phyloP scores from a whole-genome alignment of 2,329 filamentous ascomycete genomes.

The Cladophialophora yegresii region DNA sequence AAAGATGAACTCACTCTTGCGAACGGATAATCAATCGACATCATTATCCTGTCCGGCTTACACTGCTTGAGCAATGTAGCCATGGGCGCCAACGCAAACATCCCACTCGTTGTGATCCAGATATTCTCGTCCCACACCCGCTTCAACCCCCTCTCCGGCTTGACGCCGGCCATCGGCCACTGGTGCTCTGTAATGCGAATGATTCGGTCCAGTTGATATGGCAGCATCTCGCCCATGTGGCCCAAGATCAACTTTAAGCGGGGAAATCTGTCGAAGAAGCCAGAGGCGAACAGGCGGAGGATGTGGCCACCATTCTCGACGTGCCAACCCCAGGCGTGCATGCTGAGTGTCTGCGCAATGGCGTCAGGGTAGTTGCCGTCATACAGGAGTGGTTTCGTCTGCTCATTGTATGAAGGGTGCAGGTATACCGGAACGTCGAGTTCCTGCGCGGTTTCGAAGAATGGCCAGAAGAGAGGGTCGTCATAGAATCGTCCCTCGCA shows the following conservation, averaged over 20 bases:
- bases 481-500: constrained; percentile 46
- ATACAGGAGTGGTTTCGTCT: constrained; percentile 41
- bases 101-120: constrained; percentile 60
- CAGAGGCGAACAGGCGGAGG: constrained; percentile 51
- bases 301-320: constrained; percentile 42
- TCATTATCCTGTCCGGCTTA: constrained; percentile 53
- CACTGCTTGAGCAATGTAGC: constrained; percentile 41
- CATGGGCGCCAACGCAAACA: constrained; percentile 54
- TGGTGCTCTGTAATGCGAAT: constrained; percentile 13
- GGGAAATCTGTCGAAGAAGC: constrained; percentile 59
- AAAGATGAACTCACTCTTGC: constrained; percentile 32
- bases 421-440: constrained; percentile 56
- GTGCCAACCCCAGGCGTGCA: constrained; percentile 43
- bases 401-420: constrained; percentile 51
- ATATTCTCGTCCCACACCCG: constrained; percentile 59
- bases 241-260: constrained; percentile 57
- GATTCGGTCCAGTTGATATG: constrained; percentile 55
- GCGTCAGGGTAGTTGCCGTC: constrained; percentile 41
- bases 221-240: constrained; percentile 57
- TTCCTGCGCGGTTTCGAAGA: constrained; percentile 47
- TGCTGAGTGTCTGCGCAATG: constrained; percentile 26
- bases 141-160: constrained; percentile 54
- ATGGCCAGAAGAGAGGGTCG: constrained; percentile 45
- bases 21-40: constrained; percentile 62
- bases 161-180: constrained; percentile 48